Conservation (phyloP, 2,329 filamentous ascomycete species). For the Penicillium nordicum region DNA sequence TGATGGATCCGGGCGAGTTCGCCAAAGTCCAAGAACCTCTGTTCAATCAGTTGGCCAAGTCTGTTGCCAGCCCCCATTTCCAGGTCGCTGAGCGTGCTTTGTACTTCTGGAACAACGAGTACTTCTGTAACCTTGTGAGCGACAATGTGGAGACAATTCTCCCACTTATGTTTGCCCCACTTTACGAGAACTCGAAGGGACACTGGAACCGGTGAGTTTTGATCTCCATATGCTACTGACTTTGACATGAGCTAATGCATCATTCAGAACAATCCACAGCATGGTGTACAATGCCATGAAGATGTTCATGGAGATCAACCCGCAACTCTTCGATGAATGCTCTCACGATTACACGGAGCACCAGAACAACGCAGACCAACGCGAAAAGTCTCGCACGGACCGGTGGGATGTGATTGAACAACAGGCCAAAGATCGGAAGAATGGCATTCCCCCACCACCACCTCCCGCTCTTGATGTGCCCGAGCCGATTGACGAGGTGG, state of each 20-base stretch:
- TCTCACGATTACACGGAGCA: slow-evolving; percentile 97
- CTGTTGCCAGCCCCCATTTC: slow-evolving; percentile 96
- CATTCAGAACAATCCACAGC: slow-evolving; percentile 87
- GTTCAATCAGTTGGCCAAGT: slow-evolving; percentile 96
- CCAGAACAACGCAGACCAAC: slow-evolving; percentile 84
- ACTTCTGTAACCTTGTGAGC: slow-evolving; percentile 98
- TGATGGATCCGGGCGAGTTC: slow-evolving; percentile 98
- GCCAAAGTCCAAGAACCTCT: slow-evolving; percentile 97
- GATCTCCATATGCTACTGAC: background rate
- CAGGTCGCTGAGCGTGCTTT: slow-evolving; percentile 95
- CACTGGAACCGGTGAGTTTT: slow-evolving; percentile 89
- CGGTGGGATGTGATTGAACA: slow-evolving; percentile 87
- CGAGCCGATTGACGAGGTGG: slow-evolving; percentile 63
- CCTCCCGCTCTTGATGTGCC: slow-evolving; percentile 45
- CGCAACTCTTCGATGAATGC: slow-evolving; percentile 96
- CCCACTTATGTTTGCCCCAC: slow-evolving; percentile 97
- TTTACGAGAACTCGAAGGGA: slow-evolving; percentile 98
- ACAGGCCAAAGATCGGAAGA: slow-evolving; percentile 69
- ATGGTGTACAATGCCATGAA: slow-evolving; percentile 99
- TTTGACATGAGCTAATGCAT: slow-evolving; percentile 22
- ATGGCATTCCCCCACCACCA: slow-evolving; percentile 39
- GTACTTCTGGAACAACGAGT: slow-evolving; percentile 99
- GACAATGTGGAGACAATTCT: slow-evolving; percentile 98
- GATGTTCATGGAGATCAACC: slow-evolving; percentile 99
- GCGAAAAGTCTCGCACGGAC: slow-evolving; percentile 74